Evolutionary conservation across 2,329 filamentous ascomycete species (phyloP), one percentile per base, ranked within the genome.

Genomic region (Fusarium heterosporum): DNA sequence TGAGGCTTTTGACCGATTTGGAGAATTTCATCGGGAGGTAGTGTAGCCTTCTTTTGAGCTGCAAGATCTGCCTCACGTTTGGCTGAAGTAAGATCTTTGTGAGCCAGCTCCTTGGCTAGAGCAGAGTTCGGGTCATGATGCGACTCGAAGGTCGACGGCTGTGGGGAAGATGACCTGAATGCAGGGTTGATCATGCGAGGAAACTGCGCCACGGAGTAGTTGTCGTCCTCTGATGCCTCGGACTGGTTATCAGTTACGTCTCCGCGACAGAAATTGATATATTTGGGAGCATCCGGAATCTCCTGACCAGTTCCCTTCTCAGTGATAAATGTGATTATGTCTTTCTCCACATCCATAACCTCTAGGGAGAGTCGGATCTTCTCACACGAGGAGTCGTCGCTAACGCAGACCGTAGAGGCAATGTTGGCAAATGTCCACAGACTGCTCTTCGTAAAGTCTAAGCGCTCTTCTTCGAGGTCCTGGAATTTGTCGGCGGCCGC

Each of bases 371-470:
- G 82, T 12, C 96, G 89, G 63, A 99, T 92, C 82, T 97, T 98
- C 79, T 99, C 96, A 78, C 95, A 99, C 3, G 95, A 96, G 66
- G 92, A 88, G 81, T 99, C 96, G 74, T 99, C 96, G 76, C 94
- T 98, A 46, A 99, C 96, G 75, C 96, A 99, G 12, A 98, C 96
- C 0, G 95, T 98, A 0, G 95, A 98, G 1, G 96, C 89, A 72
- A 99, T 93, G 77, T 99, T 99, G 55, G 96, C 95, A 80, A 98
- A 99, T 14, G 90, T 95, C 96, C 96, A 99, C 9, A 99, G 83
- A 74, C 96, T 98, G 80, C 92, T 97, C 84, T 98, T 99, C 69
- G 93, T 94, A 76, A 97, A 99, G 79, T 99, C 96, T 38, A 99
- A 85, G 41, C 96, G 87, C 80, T 99, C 96, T 78, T 99, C 96